A percentile compares a stretch with the other conserved stretches of the same genome.
Conservation (phyloP, 73 alveolate species). For the Tetrahymena elliotti region DNA sequence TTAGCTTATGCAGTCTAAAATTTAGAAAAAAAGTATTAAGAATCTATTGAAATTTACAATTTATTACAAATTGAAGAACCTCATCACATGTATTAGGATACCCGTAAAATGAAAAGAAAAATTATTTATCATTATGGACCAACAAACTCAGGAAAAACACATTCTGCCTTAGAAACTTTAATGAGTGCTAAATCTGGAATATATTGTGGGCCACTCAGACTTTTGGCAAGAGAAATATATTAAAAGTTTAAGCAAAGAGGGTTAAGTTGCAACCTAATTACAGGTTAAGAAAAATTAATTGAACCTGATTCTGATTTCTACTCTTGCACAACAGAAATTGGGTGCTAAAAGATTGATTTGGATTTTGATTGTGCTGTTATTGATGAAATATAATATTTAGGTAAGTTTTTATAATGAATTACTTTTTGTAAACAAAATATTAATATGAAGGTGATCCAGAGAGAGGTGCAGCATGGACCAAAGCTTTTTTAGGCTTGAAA, state of each 20-base stretch:
- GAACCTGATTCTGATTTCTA: conserved; percentile 39
- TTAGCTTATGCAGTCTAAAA: background rate
- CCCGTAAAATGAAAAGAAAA: conserved; percentile 53
- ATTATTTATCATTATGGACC: conserved; percentile 64
- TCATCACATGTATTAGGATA: conserved; percentile 58
- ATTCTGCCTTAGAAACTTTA: conserved; percentile 49
- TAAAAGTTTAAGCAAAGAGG: conserved; percentile 46
- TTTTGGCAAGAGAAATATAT: conserved; percentile 64
- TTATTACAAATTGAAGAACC: conserved; percentile 54
- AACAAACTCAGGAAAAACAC: conserved; percentile 70
- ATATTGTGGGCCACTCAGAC: conserved; percentile 68
- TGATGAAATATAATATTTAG: conserved; percentile 55
- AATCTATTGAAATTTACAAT: background rate
- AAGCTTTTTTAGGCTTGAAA: conserved; percentile 52
- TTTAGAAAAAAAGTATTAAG: background rate
- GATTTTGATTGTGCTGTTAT: conserved; percentile 70
- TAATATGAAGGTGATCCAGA: conserved; percentile 51
- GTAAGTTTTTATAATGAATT: background rate
- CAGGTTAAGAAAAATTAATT: conserved; percentile 55
- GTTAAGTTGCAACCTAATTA: conserved; percentile 46
- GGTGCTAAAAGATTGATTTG: conserved; percentile 8
- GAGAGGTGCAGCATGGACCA: conserved; percentile 69
- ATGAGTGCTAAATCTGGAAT: conserved; percentile 54
- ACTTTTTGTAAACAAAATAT: no score
- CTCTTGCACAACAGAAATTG: conserved; percentile 66